A percentile compares a stretch with the other conserved stretches of the same genome.
phyloP scores from a whole-genome alignment of 768 basidiomycete genomes.

The Auricularia sp. region DNA sequence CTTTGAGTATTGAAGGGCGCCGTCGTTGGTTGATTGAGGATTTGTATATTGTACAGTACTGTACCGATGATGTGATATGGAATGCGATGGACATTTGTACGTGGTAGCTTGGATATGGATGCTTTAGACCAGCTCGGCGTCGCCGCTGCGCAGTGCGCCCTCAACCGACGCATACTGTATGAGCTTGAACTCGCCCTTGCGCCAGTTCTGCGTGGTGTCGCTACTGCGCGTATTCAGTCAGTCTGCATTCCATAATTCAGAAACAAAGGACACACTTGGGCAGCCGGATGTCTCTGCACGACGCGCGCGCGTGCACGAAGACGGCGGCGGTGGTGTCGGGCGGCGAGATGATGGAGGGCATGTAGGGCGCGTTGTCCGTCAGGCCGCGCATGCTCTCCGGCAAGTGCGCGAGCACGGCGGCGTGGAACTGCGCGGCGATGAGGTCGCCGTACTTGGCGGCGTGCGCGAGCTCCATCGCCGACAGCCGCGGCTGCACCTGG shows the following conservation, averaged over 20 bases:
- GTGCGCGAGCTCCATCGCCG: constrained; percentile 73
- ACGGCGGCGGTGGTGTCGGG: not conserved
- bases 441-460: constrained; percentile 73
- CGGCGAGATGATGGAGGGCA: not conserved
- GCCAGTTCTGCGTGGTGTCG: not conserved
- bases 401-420: constrained; percentile 74
- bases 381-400: constrained; percentile 68
- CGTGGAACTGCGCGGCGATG: constrained; percentile 65
- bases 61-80: no score
- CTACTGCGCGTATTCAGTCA: not conserved
- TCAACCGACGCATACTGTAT: not conserved
- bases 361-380: constrained; percentile 44
- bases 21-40: no score
- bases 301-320: not conserved
- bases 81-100: no score
- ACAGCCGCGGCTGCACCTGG: constrained; percentile 66
- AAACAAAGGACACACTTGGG: not conserved
- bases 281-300: not conserved
- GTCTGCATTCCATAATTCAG: not conserved
- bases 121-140: not conserved
- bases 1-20: not conserved
- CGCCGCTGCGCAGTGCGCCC: not conserved
- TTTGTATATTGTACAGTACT: no score
- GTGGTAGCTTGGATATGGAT: not conserved
- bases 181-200: not conserved